Evolutionary conservation across 352 stramenopile genomes (phyloP), one percentile per base, ranked within the genome.

Genomic region (Albugo candida): DNA sequence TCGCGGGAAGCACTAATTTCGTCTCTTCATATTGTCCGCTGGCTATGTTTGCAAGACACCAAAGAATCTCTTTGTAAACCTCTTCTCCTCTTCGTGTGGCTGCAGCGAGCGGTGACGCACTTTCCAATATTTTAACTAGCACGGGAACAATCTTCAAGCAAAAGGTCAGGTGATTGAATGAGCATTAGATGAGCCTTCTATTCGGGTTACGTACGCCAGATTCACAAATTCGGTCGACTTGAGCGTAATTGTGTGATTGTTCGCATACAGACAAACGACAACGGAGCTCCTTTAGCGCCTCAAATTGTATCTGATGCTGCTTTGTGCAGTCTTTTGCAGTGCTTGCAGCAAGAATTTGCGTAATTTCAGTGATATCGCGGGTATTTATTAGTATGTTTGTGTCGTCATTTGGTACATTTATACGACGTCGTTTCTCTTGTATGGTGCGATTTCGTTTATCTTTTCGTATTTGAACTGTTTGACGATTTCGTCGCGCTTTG

Each of bases 1-100:
- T 71, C 0, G 78, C 74, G 10, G 74, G 76, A 5, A 94, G 55
- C 34, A 86, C 75, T 36, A 80, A 51, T 52, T 83, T 84, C 13
- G 78, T 87, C 58, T 91, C 74, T 44, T 82, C 70, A 53, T 86
- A 86, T 47, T 83, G 68, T 16, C 78, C 78, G 31, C 74, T 83
- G 21, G 78, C 70, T 44, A 91, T 82, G 49, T 85, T 83, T 2
- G 74, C 86, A 10, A 91, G 59, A 50, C 74, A 87, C 78, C 78
- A 91, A 16, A 85, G 52, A 20, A 86, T 68, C 59, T 84, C 72
- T 17, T 70, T 67, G 53, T 81, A 84, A 35, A 84, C 72, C 55
- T 84, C 72, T 41, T 64, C 69, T 16, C 64, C 67, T 17, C 65
- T 68, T 24, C 69, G 72, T 21, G 72, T 82, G 20, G 72, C 55